Percentiles rank a stretch among this genome's conserved stretches.
phyloP scores from a whole-genome alignment of 78 protist species.

The Corallochytrium limacisporum region DNA sequence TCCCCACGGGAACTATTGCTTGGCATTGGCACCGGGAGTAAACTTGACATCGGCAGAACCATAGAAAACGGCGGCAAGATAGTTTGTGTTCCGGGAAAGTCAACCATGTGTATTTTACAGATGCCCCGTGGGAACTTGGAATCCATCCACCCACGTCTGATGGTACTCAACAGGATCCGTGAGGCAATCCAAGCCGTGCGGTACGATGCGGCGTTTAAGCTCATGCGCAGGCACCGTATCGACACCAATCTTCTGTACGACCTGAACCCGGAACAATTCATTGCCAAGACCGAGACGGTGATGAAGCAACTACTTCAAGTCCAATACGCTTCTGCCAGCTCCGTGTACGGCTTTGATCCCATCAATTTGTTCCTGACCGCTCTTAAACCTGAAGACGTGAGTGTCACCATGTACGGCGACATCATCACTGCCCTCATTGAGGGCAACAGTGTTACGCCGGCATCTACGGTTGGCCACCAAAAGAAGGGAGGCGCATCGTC shows the following conservation, averaged over 20 bases:
- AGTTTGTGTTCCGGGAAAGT: too few relatives aligned
- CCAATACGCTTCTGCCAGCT: too few relatives aligned
- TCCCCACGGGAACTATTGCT: too few relatives aligned
- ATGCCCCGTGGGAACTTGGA: conserved; percentile 74
- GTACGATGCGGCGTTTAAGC: background rate
- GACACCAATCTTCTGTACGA: conserved; percentile 56
- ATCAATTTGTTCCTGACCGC: conserved; percentile 42
- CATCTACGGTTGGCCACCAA: too few relatives aligned
- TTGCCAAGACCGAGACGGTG: conserved; percentile 21
- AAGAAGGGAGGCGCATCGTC: too few relatives aligned
- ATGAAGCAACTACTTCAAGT: conserved; percentile 31
- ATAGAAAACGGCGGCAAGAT: too few relatives aligned
- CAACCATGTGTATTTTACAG: conserved; percentile 24
- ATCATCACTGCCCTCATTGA: too few relatives aligned
- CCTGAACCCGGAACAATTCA: conserved; percentile 38
- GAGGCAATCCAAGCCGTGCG: background rate
- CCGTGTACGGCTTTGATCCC: conserved; percentile 10
- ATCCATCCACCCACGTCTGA: conserved; percentile 40
- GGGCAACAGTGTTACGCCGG: too few relatives aligned
- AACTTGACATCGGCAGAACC: too few relatives aligned
- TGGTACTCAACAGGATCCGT: conserved; percentile 19
- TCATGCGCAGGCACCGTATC: conserved; percentile 45
- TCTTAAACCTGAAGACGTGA: conserved; percentile 34
- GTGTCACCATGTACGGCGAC: conserved; percentile 25
- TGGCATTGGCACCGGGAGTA: too few relatives aligned